Evolutionary conservation across 108 stramenopile species (phyloP).

Genomic region (Nannochloropsis salina): DNA sequence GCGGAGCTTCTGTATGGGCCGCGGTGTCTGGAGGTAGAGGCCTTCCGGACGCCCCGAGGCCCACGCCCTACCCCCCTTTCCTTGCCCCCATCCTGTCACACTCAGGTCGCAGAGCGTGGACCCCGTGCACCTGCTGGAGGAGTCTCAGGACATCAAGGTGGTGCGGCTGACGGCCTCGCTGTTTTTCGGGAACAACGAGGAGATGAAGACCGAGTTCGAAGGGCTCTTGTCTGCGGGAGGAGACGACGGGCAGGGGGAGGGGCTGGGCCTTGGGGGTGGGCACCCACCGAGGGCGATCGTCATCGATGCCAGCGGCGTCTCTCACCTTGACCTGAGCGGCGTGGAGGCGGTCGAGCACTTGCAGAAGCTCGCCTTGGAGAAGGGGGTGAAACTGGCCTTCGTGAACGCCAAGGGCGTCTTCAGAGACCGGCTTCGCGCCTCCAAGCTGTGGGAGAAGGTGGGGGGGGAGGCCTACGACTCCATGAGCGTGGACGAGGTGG

Average conservation of each 20-base stretch:
- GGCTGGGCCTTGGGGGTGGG: background rate
- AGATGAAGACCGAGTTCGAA: background rate
- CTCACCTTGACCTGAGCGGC: background rate
- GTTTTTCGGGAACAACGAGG: slow-evolving; percentile 4
- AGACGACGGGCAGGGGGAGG: background rate
- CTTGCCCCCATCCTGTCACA: background rate
- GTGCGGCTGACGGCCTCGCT: background rate
- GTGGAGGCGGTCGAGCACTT: slow-evolving; percentile 12
- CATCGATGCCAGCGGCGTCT: background rate
- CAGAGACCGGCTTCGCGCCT: slow-evolving; percentile 8
- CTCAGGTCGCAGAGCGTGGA: background rate
- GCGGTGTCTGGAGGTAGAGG: background rate
- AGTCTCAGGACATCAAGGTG: slow-evolving; percentile 9
- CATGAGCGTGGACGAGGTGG: background rate
- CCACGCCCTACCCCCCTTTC: background rate
- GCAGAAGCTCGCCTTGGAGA: background rate
- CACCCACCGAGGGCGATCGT: background rate
- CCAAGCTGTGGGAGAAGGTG: slow-evolving; percentile 3
- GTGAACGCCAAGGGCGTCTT: background rate
- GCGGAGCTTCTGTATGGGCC: background rate
- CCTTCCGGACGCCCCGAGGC: background rate
- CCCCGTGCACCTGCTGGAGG: background rate
- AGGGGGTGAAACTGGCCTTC: background rate
- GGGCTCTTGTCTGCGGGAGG: background rate
- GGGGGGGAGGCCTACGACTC: background rate